Evolutionary conservation across 331 rosid genomes (phyloP).

Genomic region (Quercus lobata): DNA sequence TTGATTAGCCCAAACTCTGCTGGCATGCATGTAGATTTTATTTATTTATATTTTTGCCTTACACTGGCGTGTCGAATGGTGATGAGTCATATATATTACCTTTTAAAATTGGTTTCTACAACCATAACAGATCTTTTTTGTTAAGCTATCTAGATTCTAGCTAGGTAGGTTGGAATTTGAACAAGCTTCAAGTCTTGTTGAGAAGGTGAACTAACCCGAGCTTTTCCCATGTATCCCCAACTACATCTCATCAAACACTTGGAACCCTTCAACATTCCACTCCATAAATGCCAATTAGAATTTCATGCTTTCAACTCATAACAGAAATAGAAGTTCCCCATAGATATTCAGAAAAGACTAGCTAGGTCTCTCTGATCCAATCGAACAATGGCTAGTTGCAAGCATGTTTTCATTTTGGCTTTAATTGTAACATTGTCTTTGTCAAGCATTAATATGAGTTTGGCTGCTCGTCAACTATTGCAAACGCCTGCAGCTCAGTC

Average conservation of each 20-base stretch:
- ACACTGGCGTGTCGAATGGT: too few species aligned
- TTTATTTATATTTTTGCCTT: too few species aligned
- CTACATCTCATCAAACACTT: slow-evolving; percentile 28
- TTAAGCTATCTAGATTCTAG: neutral
- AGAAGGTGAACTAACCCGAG: slow-evolving; percentile 22
- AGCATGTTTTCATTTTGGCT: slow-evolving; percentile 13
- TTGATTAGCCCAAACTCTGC: too few species aligned
- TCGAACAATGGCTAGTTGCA: slow-evolving; percentile 28
- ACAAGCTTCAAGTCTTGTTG: neutral
- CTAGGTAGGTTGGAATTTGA: neutral
- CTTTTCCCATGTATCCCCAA: neutral
- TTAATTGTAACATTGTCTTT: slow-evolving; percentile 24
- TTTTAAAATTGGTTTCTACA: too few species aligned
- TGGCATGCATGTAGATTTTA: too few species aligned
- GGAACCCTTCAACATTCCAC: neutral
- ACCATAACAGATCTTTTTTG: too few species aligned
- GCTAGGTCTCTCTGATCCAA: neutral
- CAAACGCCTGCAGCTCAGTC: slow-evolving; percentile 27
- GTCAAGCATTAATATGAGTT: slow-evolving; percentile 25
- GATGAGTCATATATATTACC: too few species aligned
- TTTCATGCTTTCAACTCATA: slow-evolving; percentile 1
- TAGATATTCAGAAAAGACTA: neutral
- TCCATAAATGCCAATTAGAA: slow-evolving; percentile 8
- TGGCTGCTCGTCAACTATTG: slow-evolving; percentile 35
- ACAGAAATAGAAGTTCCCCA: neutral